Base-by-base conservation (phyloP, 2,329 filamentous ascomycete species). In the Colletotrichum sp. region DNA sequence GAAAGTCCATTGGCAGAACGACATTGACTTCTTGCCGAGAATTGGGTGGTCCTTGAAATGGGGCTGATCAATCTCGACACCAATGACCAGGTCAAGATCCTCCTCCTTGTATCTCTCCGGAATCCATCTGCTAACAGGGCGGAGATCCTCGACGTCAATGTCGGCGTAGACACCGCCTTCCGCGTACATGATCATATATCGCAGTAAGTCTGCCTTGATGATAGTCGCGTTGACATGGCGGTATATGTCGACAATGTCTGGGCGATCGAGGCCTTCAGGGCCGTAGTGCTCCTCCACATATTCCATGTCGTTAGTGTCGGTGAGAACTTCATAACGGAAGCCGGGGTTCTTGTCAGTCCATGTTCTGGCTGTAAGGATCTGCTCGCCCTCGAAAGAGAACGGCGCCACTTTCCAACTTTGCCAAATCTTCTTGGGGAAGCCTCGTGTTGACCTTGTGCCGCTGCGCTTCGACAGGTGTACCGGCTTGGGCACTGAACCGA, bases 1-100 rank as follows among this genome's bases (percentile, higher is more conserved):
- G 80, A 95, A 94, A 0, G 93, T 95, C 93, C 93, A 95, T 80
- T 95, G 93, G 82, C 93, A 95, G 81, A 95, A 95, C 0, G 93
- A 95, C 78, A 88, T 87, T 49, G 91, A 94, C 83, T 95, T 95
- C 65, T 88, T 88, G 16, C 93, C 93, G 1, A 95, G 86, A 36
- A 95, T 92, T 3, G 91, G 88, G 81, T 95, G 93, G 66, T 91
- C 84, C 21, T 84, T 86, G 84, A 91, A 94, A 10, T 91, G 88
- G 0, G 93, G 93, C 82, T 94, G 90, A 80, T 95, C 93, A 73
- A 95, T 93, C 81, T 95, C 93, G 1, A 95, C 87, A 16, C 93
- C 92, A 30, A 95, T 90, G 24, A 95, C 90, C 87, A 95, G 90
- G 79, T 94, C 91, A 66, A 95, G 89, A n/a, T 94, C 91, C n/a